phyloP scores from a whole-genome alignment of 345 rosid genomes.

The Eucalyptus tenuipes region DNA sequence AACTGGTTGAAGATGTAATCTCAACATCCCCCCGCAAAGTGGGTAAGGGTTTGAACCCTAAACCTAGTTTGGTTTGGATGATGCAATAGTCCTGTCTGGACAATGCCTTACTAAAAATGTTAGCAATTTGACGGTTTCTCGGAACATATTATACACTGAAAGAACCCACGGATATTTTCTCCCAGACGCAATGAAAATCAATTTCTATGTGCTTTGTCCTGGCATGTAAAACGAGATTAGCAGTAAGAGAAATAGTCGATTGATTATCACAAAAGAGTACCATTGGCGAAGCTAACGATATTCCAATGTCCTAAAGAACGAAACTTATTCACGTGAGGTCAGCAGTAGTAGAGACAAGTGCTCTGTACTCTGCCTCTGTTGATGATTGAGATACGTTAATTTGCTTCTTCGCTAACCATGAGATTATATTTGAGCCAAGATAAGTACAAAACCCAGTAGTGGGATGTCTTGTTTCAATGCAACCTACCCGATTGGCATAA shows the following conservation, averaged over 20 bases:
- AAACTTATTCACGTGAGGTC: not conserved
- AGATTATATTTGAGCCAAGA: not conserved
- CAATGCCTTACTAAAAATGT: not conserved
- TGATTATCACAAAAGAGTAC: too few relatives aligned
- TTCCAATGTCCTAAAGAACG: not conserved
- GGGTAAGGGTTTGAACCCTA: not conserved
- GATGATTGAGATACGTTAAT: not conserved
- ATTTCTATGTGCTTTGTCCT: not conserved
- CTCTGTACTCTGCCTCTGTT: not conserved
- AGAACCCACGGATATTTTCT: not conserved
- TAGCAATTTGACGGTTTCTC: too few relatives aligned
- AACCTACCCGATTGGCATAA: not conserved
- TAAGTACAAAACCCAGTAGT: not conserved
- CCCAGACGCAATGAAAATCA: rapidly evolving
- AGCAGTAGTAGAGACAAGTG: not conserved
- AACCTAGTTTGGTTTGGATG: not conserved
- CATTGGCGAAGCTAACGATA: not conserved
- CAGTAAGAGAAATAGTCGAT: not conserved
- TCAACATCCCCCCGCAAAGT: not conserved
- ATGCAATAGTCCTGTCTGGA: not conserved
- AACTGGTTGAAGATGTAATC: not conserved
- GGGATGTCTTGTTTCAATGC: not conserved
- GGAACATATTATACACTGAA: too few relatives aligned
- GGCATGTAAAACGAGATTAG: not conserved
- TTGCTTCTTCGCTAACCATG: not conserved